These are phyloP conservation scores for Pyrenula aspistea DNA, from an alignment of 495 filamentous ascomycete species.

Conservation along the genomic window DNA sequence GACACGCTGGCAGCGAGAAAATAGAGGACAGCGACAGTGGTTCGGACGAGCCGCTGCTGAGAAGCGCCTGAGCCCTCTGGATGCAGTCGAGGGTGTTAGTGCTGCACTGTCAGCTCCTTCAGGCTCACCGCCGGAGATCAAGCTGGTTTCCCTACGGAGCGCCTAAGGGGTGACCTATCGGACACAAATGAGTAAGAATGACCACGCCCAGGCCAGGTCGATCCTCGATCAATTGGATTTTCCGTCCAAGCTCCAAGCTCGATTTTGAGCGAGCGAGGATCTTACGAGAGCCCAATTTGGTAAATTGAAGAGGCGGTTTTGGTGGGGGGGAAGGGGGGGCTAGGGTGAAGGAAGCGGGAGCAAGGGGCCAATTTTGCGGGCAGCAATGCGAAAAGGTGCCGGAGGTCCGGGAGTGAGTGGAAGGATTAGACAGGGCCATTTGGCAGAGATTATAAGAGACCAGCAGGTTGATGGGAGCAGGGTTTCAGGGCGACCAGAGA, in stretches of 20 bases:
- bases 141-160: not conserved
- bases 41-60: not conserved
- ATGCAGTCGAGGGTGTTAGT: not conserved
- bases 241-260: not conserved
- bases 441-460: not conserved
- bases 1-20: conserved; percentile 12
- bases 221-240: not conserved
- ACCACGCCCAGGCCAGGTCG: not conserved
- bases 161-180: too few species aligned
- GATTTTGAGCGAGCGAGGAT: not conserved
- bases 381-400: not conserved
- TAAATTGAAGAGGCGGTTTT: not conserved
- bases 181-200: not conserved
- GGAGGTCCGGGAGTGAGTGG: not conserved
- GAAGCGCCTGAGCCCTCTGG: not conserved
- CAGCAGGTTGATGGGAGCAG: too few species aligned
- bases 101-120: not conserved
- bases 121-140: not conserved
- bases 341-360: not conserved
- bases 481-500: too few species aligned
- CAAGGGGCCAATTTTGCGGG: not conserved
- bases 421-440: not conserved
- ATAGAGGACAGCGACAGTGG: conserved; percentile 3
- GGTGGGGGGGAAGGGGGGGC: not conserved
- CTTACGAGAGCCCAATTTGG: not conserved